Percentiles rank a stretch among this genome's conserved stretches.
Evolutionary conservation across 2,329 filamentous ascomycete species (phyloP).

Genomic region (Penicillium sp.): DNA sequence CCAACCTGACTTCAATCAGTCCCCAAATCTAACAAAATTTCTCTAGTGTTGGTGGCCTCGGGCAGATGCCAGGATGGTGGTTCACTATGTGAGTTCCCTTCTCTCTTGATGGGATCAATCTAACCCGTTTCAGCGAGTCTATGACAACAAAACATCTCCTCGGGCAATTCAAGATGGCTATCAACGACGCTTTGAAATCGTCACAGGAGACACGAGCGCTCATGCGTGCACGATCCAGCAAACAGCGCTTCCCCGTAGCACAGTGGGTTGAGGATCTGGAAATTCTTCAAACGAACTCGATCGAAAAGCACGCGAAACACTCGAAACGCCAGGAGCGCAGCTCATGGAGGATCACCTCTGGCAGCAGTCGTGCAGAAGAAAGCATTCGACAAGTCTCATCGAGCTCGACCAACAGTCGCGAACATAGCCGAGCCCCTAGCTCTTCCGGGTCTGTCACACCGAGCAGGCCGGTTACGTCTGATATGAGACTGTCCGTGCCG

Average conservation of each 20-base stretch:
- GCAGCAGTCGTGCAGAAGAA: conserved; percentile 1
- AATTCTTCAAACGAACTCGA: conserved; percentile 61
- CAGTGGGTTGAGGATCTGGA: conserved; percentile 68
- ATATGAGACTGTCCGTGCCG: conserved; percentile 3
- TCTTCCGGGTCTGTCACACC: conserved; percentile 1
- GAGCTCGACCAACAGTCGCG: conserved; percentile 5
- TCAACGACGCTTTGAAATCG: conserved; percentile 62
- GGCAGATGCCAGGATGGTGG: conserved; percentile 72
- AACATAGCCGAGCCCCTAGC: conserved; percentile 6
- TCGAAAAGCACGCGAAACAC: conserved; percentile 57
- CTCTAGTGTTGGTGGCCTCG: conserved; percentile 61
- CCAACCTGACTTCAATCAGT: not conserved
- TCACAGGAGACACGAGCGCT: conserved; percentile 57
- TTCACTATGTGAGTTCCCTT: conserved; percentile 54
- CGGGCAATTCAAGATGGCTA: conserved; percentile 65
- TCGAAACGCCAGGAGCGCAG: conserved; percentile 34
- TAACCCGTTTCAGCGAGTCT: conserved; percentile 48
- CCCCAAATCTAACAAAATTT: not conserved
- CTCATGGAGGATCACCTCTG: conserved; percentile 17
- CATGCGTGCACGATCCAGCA: conserved; percentile 66
- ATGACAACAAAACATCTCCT: conserved; percentile 64
- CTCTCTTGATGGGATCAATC: not conserved
- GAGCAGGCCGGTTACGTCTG: not conserved
- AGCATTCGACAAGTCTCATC: not conserved
- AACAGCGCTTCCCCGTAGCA: conserved; percentile 67